Base-by-base conservation (phyloP, 768 basidiomycete species). In the Naganishia kalamii region DNA sequence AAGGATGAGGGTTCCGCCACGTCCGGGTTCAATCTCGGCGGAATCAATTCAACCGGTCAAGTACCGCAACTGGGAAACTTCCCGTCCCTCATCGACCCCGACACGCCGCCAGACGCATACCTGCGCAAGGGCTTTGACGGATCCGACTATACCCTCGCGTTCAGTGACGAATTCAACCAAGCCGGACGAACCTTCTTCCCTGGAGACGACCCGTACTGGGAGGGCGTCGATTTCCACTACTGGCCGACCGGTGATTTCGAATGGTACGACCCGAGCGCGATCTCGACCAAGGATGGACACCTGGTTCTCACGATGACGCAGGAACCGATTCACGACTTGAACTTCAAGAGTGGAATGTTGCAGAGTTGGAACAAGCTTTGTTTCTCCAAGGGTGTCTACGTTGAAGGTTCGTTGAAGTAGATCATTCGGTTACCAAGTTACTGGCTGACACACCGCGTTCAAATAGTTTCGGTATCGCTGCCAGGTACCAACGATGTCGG, bases 301-400 rank as follows among this genome's bases (percentile, higher is more conserved):
- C 81, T 97, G 13, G 86, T 88, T 10, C 86, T 97, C 66, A 90
- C 89, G 12, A 82, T 93, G 75, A 82, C 83, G 12, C 85, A 91
- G 79, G 79, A 82, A 67, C 80, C 78, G 23, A 87, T 81, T 64
- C 87, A 96, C 73, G 83, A 89, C 70, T 82, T 98, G 65, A 89
- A 92, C 76, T 98, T 89, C 75, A 70, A 85, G 79, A 85, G 73
- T 23, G 71, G 71, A 12, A 72, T 76, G 73, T 67, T 92, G 11
- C 86, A 88, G 70, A 84, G 86, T 13, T 96, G 93, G 92, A 94
- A 96, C 79, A 90, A 96, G 79, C 79, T 96, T 62, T 98, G 93
- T 79, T 96, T 92, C 79, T 93, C 90, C 32, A 92, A 92, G 43
- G 72, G 70, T 13, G 52, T 52, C 1, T 92, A 92, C 74, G 81